phyloP scores from a whole-genome alignment of 2,329 filamentous ascomycete species.

The Zalaria obscura region DNA sequence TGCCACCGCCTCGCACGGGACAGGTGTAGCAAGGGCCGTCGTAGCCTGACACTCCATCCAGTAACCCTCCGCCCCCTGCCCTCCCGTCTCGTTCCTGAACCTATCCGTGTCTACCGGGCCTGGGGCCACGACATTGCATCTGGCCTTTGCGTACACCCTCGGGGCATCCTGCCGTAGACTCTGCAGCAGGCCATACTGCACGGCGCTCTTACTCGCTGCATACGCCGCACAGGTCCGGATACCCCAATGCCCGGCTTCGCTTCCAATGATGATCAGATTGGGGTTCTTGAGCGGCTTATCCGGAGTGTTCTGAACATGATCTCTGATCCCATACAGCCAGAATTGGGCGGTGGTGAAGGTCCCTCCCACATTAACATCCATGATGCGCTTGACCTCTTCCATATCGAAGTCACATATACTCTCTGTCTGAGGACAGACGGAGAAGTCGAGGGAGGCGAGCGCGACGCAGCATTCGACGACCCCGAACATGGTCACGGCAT shows the following conservation, averaged over 20 bases:
- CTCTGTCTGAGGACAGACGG: slow-evolving; percentile 23
- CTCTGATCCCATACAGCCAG: slow-evolving; percentile 25
- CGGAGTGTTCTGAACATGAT: slow-evolving; percentile 8
- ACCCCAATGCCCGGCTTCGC: slow-evolving; percentile 30
- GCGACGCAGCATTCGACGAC: slow-evolving; percentile 27
- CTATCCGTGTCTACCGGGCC: slow-evolving; percentile 30
- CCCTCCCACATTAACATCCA: slow-evolving; percentile 29
- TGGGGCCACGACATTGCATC: slow-evolving; percentile 33
- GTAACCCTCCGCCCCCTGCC: slow-evolving; percentile 22
- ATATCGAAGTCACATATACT: slow-evolving; percentile 27
- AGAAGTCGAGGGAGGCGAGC: slow-evolving; percentile 29
- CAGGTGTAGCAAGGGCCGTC: slow-evolving; percentile 22
- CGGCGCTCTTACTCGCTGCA: slow-evolving; percentile 29
- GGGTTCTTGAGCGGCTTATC: slow-evolving; percentile 19
- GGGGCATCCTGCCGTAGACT: slow-evolving; percentile 27
- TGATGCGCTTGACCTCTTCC: slow-evolving; percentile 23
- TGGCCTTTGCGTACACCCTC: slow-evolving; percentile 20
- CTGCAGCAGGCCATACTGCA: slow-evolving; percentile 29
- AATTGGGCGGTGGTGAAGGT: slow-evolving; percentile 29
- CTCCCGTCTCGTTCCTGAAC: slow-evolving; percentile 26
- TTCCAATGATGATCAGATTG: slow-evolving; percentile 30
- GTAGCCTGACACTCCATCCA: slow-evolving; percentile 31
- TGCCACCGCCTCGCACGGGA: slow-evolving; percentile 26
- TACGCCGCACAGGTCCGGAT: slow-evolving; percentile 30
- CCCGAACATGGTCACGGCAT: slow-evolving; percentile 20